These are phyloP conservation scores for Solioccasus polychromus DNA, from an alignment of 768 basidiomycete species.

Conservation along the genomic window DNA sequence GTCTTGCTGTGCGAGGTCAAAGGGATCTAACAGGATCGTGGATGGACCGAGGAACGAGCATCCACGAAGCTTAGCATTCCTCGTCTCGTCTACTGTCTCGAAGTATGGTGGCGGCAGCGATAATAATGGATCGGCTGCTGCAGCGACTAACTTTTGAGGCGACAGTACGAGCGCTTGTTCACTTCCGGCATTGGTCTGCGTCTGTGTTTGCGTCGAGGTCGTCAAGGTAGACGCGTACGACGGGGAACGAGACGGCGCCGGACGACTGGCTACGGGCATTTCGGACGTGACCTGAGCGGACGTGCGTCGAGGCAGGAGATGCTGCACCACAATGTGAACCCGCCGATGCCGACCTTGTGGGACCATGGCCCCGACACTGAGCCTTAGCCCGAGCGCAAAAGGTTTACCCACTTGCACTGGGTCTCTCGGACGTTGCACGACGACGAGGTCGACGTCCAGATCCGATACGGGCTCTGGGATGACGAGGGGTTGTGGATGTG, in stretches of 20 bases:
- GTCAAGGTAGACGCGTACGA: constrained; percentile 7
- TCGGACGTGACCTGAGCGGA: constrained; percentile 12
- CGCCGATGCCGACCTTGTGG: constrained; percentile 37
- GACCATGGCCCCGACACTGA: constrained; percentile 49
- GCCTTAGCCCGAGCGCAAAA: constrained; percentile 53
- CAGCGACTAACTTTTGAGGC: constrained; percentile 10
- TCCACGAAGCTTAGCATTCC: constrained; percentile 27
- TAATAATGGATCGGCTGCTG: constrained; percentile 8
- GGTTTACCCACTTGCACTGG: constrained; percentile 51
- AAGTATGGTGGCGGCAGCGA: constrained; percentile 49
- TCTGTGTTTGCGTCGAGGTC: constrained; percentile 8
- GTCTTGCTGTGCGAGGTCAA: constrained; percentile 33
- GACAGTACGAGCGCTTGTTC: constrained; percentile 16
- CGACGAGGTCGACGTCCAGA: constrained; percentile 57
- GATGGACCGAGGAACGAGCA: constrained; percentile 53
- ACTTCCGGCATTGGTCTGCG: background rate
- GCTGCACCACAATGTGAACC: constrained; percentile 61
- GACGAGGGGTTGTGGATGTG: constrained; percentile 20
- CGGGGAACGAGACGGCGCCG: constrained; percentile 6
- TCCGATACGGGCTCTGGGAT: constrained; percentile 31
- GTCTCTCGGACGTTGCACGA: constrained; percentile 46
- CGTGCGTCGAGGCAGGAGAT: constrained; percentile 46
- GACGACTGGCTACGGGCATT: background rate
- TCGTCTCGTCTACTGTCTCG: constrained; percentile 37
- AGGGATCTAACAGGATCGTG: constrained; percentile 41